Evolutionary conservation across 169 alveolate species (phyloP).

Genomic region (Miamiensis avidus): DNA sequence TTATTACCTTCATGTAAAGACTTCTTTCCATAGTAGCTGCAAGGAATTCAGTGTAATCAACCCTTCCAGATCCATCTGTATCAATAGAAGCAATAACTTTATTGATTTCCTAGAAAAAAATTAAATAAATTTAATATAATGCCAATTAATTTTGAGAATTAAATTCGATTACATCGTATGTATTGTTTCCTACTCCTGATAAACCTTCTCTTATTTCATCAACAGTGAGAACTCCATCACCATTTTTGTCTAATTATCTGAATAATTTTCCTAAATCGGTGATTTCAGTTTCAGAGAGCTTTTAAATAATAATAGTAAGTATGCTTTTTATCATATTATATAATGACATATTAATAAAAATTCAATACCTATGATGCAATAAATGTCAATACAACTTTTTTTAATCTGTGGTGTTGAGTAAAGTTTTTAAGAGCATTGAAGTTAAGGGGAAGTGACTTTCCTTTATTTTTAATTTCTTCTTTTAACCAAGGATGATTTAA

Average conservation of each 20-base stretch:
- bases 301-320: too few relatives aligned
- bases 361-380: slow-evolving; percentile 62
- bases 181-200: slow-evolving; percentile 26
- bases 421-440: slow-evolving; percentile 39
- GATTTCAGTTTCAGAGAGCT: slow-evolving; percentile 63
- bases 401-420: slow-evolving; percentile 51
- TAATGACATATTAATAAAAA: background rate
- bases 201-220: slow-evolving; percentile 76
- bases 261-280: slow-evolving; percentile 65
- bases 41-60: slow-evolving; percentile 72
- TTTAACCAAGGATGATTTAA: slow-evolving; percentile 64
- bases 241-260: slow-evolving; percentile 63
- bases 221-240: slow-evolving; percentile 73
- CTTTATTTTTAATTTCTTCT: slow-evolving; percentile 30
- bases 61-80: slow-evolving; percentile 62
- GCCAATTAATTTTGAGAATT: too few relatives aligned
- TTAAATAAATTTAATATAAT: too few relatives aligned
- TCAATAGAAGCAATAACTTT: slow-evolving; percentile 40
- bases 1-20: slow-evolving; percentile 27
- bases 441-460: slow-evolving; percentile 27
- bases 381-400: slow-evolving; percentile 73
- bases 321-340: too few relatives aligned
- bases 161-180: slow-evolving; percentile 6
- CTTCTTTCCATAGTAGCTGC: slow-evolving; percentile 74
- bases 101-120: slow-evolving; percentile 32